phyloP scores from a whole-genome alignment of 75 land plant genomes.

The Cunninghamia lanceolata region DNA sequence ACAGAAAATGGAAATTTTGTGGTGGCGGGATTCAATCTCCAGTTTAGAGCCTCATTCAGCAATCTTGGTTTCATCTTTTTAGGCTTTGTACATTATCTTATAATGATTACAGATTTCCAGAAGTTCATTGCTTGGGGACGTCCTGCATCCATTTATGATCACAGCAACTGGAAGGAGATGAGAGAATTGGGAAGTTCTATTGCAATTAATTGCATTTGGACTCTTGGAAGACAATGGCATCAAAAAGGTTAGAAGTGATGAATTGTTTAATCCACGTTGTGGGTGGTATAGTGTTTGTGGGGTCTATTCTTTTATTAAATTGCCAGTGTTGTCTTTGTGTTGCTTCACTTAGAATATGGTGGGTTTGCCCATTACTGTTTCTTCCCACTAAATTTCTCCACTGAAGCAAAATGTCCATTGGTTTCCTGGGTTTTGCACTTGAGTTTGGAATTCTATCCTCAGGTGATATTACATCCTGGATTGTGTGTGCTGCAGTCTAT shows the following conservation, averaged over 20 bases:
- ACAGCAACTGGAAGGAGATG: neutral
- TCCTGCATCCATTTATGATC: neutral
- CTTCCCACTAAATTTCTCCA: neutral
- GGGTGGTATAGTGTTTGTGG: neutral
- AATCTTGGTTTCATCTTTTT: neutral
- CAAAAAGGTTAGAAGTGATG: neutral
- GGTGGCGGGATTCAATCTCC: slow-evolving; percentile 32
- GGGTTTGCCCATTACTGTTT: neutral
- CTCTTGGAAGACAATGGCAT: slow-evolving; percentile 1
- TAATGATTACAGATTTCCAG: neutral
- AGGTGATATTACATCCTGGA: neutral
- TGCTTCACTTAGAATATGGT: neutral
- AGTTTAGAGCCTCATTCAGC: neutral
- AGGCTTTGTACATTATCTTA: neutral
- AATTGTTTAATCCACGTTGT: slow-evolving; percentile 3
- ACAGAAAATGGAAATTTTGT: slow-evolving; percentile 64
- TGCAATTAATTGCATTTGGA: neutral
- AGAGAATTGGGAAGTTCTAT: neutral
- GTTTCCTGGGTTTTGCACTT: neutral
- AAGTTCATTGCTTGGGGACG: neutral
- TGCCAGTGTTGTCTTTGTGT: neutral
- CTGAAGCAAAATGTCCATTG: neutral
- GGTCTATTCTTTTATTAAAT: neutral
- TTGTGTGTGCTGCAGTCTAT: neutral
- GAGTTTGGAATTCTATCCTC: neutral